Evolutionary conservation across 1,284 basidiomycete species (phyloP), one percentile per base, ranked within the genome.

Genomic region (Pseudozyma tsukubaensis): DNA sequence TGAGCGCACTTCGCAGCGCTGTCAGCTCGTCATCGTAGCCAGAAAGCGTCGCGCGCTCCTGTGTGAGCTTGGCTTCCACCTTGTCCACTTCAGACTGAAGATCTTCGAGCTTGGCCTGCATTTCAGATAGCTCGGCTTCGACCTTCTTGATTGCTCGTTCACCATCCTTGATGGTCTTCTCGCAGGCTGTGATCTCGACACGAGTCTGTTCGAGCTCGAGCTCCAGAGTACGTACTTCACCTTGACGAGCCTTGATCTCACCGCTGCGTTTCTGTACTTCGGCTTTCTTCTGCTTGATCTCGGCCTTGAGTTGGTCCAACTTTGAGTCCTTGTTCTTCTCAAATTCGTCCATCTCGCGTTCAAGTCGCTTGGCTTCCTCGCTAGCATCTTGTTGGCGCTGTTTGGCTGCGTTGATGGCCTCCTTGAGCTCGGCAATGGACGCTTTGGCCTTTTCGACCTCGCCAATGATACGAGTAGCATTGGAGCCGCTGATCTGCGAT

Each of bases 301-400:
- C 89, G 21, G 88, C 89, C 92, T 93, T 82, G 78, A 99, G 89
- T 85, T 98, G 92, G 43, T 92, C 92, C 59, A 95, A 92, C 86
- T 99, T 99, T 50, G 93, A 93, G 61, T 97, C 96, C 85, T 97
- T 97, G 87, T 99, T 95, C 85, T 94, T 91, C 87, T 97, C 95
- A 87, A 99, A 97, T 87, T 99, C 97, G 57, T 90, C 90, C 94
- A 99, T 98, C 84, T 99, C 97, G 81, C 91, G 91, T 86, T 98
- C 92, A 24, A 98, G 90, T 73, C 91, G 92, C 86, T 91, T 91
- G 82, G 90, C 90, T 70, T 98, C 94, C 0, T 88, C 90, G 57
- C 90, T 87, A 0, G 94, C 93, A 2, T 87, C 88, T 76, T 89
- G 89, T 83, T 96, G 92, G 80, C 92, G 92, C 60, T 90, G 88